These are phyloP conservation scores for Sporothrix schenckii DNA, from an alignment of 2,329 filamentous ascomycete genomes.

Conservation along the genomic window DNA sequence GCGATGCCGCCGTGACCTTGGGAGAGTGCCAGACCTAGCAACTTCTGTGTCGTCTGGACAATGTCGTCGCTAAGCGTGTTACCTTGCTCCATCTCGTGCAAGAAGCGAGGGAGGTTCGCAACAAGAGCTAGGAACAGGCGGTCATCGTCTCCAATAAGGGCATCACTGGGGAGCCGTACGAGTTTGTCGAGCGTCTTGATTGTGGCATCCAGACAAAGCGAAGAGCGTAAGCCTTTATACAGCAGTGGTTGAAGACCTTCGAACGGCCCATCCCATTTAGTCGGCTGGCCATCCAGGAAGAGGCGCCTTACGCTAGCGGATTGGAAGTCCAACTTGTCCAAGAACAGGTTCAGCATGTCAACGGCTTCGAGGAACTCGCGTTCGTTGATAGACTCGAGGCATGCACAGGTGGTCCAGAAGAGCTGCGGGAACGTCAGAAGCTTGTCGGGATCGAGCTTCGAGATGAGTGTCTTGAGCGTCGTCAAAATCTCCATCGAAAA, in stretches of 20 bases:
- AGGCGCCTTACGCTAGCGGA: conserved; percentile 68
- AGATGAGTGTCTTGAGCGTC: conserved; percentile 87
- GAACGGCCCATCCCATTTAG: conserved; percentile 86
- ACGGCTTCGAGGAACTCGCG: conserved; percentile 89
- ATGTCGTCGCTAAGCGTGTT: conserved; percentile 55
- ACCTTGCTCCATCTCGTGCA: conserved; percentile 73
- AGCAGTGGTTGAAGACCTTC: conserved; percentile 83
- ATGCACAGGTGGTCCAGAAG: conserved; percentile 97
- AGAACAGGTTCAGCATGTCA: conserved; percentile 84
- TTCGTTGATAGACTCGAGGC: conserved; percentile 95
- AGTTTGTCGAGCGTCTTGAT: conserved; percentile 77
- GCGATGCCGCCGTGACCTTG: conserved; percentile 71
- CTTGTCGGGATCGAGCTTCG: conserved; percentile 76
- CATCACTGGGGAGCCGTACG: conserved; percentile 75
- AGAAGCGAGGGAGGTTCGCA: conserved; percentile 86
- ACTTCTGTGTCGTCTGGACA: conserved; percentile 65
- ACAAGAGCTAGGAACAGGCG: conserved; percentile 83
- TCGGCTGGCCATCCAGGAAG: conserved; percentile 76
- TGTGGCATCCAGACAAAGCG: conserved; percentile 75
- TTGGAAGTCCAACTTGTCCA: conserved; percentile 80
- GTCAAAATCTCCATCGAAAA: conserved; percentile 98
- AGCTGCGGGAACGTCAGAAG: conserved; percentile 89
- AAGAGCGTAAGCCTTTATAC: conserved; percentile 90
- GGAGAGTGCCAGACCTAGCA: conserved; percentile 72
- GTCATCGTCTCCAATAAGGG: conserved; percentile 78